phyloP scores from a whole-genome alignment of 2,329 filamentous ascomycete species.

The Scedosporium boydii region DNA sequence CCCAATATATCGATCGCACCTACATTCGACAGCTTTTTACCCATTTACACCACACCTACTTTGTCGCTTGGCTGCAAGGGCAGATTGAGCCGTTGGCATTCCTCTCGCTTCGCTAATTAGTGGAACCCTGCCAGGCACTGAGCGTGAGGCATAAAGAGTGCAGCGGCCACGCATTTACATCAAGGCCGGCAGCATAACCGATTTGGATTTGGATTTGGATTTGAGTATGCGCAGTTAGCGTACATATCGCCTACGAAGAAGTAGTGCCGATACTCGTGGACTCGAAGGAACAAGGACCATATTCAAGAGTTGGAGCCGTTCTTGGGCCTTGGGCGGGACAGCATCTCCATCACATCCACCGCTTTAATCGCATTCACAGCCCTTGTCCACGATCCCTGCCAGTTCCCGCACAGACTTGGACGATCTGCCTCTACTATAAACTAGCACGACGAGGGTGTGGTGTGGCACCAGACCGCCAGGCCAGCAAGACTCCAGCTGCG shows the following conservation, averaged over 20 bases:
- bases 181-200: neutral
- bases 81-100: neutral
- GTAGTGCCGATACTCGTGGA: neutral
- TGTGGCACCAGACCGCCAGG: neutral
- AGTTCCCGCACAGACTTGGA: neutral
- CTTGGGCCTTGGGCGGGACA: no score
- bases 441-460: no score
- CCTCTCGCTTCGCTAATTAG: neutral
- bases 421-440: neutral
- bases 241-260: neutral
- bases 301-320: neutral
- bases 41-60: neutral
- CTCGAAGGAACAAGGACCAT: neutral
- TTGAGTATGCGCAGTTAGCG: neutral
- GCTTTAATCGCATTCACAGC: neutral
- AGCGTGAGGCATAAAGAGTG: neutral
- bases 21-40: neutral
- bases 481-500: neutral
- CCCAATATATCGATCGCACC: neutral
- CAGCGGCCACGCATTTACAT: neutral
- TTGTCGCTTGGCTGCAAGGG: neutral
- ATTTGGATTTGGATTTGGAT: neutral
- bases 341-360: neutral
- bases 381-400: neutral
- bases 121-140: neutral